A percentile compares a stretch with the other conserved stretches of the same genome.
Evolutionary conservation across 2,329 filamentous ascomycete species (phyloP).

Genomic region (Arthroderma sp.): DNA sequence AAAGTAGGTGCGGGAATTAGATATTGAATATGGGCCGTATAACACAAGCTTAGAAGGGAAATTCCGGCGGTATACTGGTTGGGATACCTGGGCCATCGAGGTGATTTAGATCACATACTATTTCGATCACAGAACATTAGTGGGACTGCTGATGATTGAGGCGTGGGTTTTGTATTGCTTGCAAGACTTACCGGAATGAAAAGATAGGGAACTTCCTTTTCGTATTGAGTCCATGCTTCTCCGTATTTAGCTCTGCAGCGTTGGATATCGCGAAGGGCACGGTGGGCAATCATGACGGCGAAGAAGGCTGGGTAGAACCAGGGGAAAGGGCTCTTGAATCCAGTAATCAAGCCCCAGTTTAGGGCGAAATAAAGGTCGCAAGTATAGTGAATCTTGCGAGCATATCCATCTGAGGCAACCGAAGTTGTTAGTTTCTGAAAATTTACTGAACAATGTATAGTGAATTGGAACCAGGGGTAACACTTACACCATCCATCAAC

Average conservation of each 20-base stretch:
- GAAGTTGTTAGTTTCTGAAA: neutral
- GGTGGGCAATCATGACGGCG: conserved; percentile 63
- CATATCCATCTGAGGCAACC: conserved; percentile 44
- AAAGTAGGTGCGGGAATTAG: too few relatives aligned
- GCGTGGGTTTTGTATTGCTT: neutral
- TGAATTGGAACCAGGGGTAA: neutral
- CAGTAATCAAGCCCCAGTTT: conserved; percentile 68
- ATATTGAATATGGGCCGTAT: too few relatives aligned
- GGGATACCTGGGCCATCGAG: neutral
- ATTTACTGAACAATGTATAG: neutral
- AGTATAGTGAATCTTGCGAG: conserved; percentile 69
- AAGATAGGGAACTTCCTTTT: conserved; percentile 64
- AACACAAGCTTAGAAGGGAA: too few relatives aligned
- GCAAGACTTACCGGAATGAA: conserved; percentile 57
- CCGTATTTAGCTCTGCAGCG: conserved; percentile 68
- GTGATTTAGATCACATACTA: conserved; percentile 9
- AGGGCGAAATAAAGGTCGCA: conserved; percentile 68
- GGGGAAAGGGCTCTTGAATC: conserved; percentile 68
- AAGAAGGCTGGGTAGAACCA: conserved; percentile 88
- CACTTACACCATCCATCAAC: conserved; percentile 69
- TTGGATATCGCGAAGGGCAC: conserved; percentile 61
- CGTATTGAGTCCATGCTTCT: conserved; percentile 69
- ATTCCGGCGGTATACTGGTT: too few relatives aligned
- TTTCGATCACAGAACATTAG: neutral
- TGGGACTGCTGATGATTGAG: neutral